These are phyloP conservation scores for Leishmania amazonensis DNA, from an alignment of 208 protist genomes.

Conservation along the genomic window DNA sequence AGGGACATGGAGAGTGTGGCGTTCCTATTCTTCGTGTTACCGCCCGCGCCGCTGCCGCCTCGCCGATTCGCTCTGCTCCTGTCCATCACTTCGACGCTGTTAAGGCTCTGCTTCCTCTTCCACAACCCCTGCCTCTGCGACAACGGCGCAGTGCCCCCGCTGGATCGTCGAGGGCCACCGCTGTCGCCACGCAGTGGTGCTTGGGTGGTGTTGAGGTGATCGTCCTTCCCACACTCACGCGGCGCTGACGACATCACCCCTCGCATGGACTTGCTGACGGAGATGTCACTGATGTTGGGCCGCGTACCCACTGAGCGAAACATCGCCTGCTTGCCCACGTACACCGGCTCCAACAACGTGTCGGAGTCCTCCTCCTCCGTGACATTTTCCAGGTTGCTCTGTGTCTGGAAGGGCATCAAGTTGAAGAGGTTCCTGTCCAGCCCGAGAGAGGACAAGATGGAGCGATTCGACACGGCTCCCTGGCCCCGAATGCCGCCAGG, in stretches of 20 bases:
- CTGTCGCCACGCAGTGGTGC: neutral
- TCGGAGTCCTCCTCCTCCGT: constrained; percentile 17
- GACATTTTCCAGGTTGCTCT: constrained; percentile 32
- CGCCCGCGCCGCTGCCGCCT: neutral
- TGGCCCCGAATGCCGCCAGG: constrained; percentile 9
- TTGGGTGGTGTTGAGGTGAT: neutral
- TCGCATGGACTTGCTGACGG: constrained; percentile 41
- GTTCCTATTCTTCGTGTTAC: neutral
- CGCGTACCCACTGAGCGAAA: constrained; percentile 36
- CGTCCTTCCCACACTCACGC: neutral
- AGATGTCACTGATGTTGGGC: constrained; percentile 27
- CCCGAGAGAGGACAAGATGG: constrained; percentile 42
- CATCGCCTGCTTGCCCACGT: constrained; percentile 42
- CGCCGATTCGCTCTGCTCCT: neutral
- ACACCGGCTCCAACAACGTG: constrained; percentile 35
- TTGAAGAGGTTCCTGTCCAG: constrained; percentile 44
- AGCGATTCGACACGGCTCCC: constrained; percentile 30
- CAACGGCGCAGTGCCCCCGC: neutral
- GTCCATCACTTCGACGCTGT: constrained; percentile 14
- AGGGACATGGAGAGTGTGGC: constrained; percentile 30
- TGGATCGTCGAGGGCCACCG: neutral
- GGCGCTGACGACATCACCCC: constrained; percentile 12
- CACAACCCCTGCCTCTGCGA: neutral
- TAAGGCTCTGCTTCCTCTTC: constrained; percentile 24
- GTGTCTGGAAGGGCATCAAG: constrained; percentile 38